phyloP scores from a whole-genome alignment of 208 protist genomes.

The Leishmania gerbilli region DNA sequence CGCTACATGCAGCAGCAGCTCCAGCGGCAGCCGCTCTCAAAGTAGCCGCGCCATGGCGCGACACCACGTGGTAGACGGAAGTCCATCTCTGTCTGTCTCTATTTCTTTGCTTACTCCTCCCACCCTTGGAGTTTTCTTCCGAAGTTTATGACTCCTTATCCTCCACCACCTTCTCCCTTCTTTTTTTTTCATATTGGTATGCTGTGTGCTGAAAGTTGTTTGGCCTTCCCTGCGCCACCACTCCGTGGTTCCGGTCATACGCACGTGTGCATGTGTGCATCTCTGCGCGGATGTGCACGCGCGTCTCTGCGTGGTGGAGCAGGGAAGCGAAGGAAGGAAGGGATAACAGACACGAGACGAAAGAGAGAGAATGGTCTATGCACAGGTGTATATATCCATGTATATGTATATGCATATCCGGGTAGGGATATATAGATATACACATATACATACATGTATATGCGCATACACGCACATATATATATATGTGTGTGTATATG shows the following conservation, averaged over 20 bases:
- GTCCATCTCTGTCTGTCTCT: not conserved
- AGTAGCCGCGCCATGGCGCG: constrained; percentile 5
- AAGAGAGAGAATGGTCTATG: not conserved
- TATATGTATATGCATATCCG: not conserved
- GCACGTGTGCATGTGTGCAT: constrained; percentile 12
- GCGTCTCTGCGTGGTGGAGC: not conserved
- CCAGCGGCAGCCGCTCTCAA: not conserved
- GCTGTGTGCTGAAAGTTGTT: too few species aligned
- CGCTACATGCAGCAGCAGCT: constrained; percentile 20
- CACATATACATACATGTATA: not conserved
- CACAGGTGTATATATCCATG: not conserved
- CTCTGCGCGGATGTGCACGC: constrained; percentile 1
- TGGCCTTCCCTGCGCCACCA: not conserved
- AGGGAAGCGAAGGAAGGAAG: constrained; percentile 5
- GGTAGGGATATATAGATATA: not conserved
- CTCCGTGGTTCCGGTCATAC: not conserved
- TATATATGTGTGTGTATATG: not conserved
- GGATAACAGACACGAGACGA: not conserved
- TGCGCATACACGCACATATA: not conserved
- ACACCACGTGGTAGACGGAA: not conserved
- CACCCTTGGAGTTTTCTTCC: too few species aligned
- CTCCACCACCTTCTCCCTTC: too few species aligned
- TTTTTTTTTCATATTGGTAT: too few species aligned
- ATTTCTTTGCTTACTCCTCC: not conserved
- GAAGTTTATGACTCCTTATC: too few species aligned